A percentile compares a stretch with the other conserved stretches of the same genome.
Evolutionary conservation across 2,329 filamentous ascomycete species (phyloP).

Genomic region (Trichophyton rubrum): DNA sequence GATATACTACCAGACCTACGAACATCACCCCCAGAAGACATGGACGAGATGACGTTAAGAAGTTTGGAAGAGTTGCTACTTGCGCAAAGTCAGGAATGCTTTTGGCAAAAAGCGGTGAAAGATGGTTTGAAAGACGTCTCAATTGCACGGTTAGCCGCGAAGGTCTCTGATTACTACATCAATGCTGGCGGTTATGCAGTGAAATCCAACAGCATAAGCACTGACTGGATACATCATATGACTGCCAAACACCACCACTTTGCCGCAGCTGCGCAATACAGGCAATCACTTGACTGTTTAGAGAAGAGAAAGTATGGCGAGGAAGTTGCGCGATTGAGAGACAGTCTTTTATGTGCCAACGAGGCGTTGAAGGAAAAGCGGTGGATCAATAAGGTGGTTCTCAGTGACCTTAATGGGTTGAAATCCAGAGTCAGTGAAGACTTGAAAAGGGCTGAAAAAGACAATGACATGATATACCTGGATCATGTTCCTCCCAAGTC

Average conservation of each 20-base stretch:
- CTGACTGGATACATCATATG: conserved; percentile 96
- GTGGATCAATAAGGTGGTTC: conserved; percentile 69
- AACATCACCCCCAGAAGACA: conserved; percentile 78
- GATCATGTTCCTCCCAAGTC: conserved; percentile 74
- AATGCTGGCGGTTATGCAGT: conserved; percentile 72
- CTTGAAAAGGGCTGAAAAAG: conserved; percentile 81
- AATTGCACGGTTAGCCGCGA: conserved; percentile 80
- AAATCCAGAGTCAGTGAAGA: conserved; percentile 77
- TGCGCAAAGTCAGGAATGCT: conserved; percentile 91
- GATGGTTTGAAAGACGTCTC: conserved; percentile 84
- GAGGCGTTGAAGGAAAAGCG: conserved; percentile 76
- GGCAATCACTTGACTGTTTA: conserved; percentile 77
- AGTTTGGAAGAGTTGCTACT: conserved; percentile 72
- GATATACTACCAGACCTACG: conserved; percentile 71
- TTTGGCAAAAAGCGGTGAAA: conserved; percentile 94
- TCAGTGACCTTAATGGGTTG: conserved; percentile 68
- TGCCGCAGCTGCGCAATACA: conserved; percentile 84
- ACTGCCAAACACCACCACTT: conserved; percentile 96
- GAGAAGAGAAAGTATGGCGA: conserved; percentile 94
- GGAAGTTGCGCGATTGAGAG: conserved; percentile 74
- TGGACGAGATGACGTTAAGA: conserved; percentile 80
- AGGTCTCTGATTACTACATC: conserved; percentile 83
- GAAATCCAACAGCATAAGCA: conserved; percentile 78
- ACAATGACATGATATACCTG: conserved; percentile 92
- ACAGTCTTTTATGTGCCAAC: conserved; percentile 69